A percentile compares a stretch with the other conserved stretches of the same genome.
These are phyloP conservation scores for Ophiostoma sp. DNA, from an alignment of 2,329 filamentous ascomycete genomes.

Conservation along the genomic window DNA sequence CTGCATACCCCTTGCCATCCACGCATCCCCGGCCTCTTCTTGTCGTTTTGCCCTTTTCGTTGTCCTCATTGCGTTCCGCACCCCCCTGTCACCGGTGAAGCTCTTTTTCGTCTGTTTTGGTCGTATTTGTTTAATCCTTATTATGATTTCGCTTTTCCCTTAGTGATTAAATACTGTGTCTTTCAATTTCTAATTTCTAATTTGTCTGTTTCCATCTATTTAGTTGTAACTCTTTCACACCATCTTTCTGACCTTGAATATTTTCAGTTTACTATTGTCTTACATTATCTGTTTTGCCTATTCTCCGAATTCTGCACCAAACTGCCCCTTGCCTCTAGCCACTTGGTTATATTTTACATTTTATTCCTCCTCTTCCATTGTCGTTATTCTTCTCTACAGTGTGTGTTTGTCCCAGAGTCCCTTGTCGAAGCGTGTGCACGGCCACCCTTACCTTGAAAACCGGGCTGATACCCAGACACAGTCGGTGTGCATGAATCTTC, in stretches of 20 bases:
- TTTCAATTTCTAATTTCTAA: neutral
- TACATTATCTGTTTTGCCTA: constrained; percentile 4
- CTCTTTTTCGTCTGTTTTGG: neutral
- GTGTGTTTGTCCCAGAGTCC: constrained; percentile 18
- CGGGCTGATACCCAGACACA: constrained; percentile 21
- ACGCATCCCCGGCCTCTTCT: neutral
- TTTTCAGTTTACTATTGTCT: neutral
- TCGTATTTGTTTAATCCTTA: constrained; percentile 4
- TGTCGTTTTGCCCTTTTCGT: neutral
- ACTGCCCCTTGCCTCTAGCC: neutral
- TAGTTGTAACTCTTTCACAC: neutral
- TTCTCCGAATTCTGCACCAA: neutral
- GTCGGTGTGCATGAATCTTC: constrained; percentile 14
- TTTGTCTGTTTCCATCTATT: neutral
- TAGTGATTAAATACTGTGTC: neutral
- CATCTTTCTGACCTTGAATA: neutral
- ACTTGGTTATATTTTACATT: neutral
- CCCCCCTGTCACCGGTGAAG: constrained; percentile 13
- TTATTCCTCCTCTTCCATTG: neutral
- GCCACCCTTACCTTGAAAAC: constrained; percentile 22
- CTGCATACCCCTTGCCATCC: neutral
- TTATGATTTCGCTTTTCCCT: neutral
- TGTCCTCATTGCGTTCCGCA: constrained; percentile 16
- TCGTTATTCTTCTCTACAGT: constrained; percentile 15
- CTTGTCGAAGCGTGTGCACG: constrained; percentile 25